Evolutionary conservation across 257 asterid genomes (phyloP).

Genomic region (Solanum megistacrolobum): DNA sequence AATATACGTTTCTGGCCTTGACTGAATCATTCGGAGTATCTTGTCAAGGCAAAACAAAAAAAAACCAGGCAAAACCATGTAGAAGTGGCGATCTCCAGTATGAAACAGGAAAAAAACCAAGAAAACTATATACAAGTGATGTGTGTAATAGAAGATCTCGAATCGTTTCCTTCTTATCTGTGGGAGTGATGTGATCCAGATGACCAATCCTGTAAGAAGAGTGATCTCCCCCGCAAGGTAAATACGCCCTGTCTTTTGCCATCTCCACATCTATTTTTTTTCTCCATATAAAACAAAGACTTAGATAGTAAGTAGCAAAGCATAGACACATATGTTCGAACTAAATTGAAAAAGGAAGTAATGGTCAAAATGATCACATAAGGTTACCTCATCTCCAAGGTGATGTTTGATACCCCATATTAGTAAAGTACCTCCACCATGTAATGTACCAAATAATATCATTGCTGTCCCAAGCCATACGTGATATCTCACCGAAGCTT

Average conservation of each 20-base stretch:
- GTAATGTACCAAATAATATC: slow-evolving; percentile 57
- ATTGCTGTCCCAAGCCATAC: slow-evolving; percentile 64
- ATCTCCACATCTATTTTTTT: slow-evolving; percentile 66
- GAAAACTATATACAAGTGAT: slow-evolving; percentile 64
- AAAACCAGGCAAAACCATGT: slow-evolving; percentile 64
- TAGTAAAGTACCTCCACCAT: slow-evolving; percentile 57
- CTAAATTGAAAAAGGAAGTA: not conserved
- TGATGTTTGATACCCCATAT: slow-evolving; percentile 64
- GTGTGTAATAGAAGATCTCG: slow-evolving; percentile 58
- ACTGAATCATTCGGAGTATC: slow-evolving; percentile 50
- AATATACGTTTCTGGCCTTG: slow-evolving; percentile 61
- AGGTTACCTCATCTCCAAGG: slow-evolving; percentile 63
- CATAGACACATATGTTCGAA: not conserved
- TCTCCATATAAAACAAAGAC: not conserved
- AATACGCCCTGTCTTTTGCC: slow-evolving; percentile 74
- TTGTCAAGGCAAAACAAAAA: slow-evolving; percentile 66
- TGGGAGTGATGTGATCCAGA: slow-evolving; percentile 72
- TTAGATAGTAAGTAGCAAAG: not conserved
- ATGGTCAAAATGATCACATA: not conserved
- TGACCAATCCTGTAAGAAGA: slow-evolving; percentile 38
- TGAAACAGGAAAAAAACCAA: slow-evolving; percentile 65
- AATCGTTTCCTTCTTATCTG: slow-evolving; percentile 62
- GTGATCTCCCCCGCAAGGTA: slow-evolving; percentile 83
- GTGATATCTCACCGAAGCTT: slow-evolving; percentile 77
- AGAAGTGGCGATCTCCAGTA: slow-evolving; percentile 86